Evolutionary conservation across 2,329 filamentous ascomycete species (phyloP).

Genomic region (Chaetomiaceae sp.): DNA sequence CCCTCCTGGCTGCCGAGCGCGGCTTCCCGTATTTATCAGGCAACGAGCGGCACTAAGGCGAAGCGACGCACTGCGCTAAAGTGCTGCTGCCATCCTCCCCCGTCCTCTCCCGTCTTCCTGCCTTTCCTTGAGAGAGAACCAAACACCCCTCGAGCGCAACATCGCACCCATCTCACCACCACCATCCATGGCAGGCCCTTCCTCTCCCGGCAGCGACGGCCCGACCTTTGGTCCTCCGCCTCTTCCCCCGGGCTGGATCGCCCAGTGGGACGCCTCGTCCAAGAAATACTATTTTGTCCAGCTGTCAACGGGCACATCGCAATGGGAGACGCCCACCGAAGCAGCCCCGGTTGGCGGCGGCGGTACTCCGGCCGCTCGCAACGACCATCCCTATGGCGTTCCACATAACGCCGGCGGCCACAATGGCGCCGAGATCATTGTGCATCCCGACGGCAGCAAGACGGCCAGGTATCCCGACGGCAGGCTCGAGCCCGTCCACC

Average conservation of each 20-base stretch:
- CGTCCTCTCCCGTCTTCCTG: too few species aligned
- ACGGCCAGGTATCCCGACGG: conserved; percentile 58
- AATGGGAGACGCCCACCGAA: conserved; percentile 68
- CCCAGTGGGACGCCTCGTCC: conserved; percentile 62
- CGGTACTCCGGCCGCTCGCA: conserved; percentile 48
- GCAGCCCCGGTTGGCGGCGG: conserved; percentile 56
- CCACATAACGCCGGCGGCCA: conserved; percentile 31
- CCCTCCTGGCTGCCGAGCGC: neutral
- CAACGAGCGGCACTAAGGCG: neutral
- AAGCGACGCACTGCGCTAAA: neutral
- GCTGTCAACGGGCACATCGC: conserved; percentile 65
- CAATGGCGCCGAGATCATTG: conserved; percentile 48
- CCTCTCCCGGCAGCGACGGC: conserved; percentile 55
- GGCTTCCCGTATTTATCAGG: neutral
- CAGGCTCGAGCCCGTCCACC: conserved; percentile 55
- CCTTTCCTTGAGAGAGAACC: too few species aligned
- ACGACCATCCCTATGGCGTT: conserved; percentile 60
- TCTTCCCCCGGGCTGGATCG: conserved; percentile 63
- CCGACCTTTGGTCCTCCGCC: conserved; percentile 57
- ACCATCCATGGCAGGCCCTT: conserved; percentile 51
- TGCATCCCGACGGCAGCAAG: conserved; percentile 58
- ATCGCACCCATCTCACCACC: neutral
- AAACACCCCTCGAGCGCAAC: neutral
- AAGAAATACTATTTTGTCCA: conserved; percentile 70
- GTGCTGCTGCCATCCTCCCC: neutral